Percentiles rank a stretch among this genome's conserved stretches.
Evolutionary conservation across 257 asterid genomes (phyloP).

Genomic region (Solanum bulbocastanum): DNA sequence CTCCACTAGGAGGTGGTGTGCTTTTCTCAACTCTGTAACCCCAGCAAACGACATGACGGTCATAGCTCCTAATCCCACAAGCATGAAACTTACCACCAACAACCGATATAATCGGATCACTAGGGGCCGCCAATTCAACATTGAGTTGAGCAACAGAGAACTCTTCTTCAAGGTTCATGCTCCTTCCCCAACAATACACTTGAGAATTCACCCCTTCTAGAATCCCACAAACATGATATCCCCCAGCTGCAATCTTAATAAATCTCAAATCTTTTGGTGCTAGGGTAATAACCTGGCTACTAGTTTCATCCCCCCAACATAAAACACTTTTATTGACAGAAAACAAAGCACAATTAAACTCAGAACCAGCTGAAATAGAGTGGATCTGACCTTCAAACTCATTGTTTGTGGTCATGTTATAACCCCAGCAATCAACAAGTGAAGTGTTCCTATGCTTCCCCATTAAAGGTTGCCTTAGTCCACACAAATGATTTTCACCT

Average conservation of each 20-base stretch:
- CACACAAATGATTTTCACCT: conserved; percentile 87
- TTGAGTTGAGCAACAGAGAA: conserved; percentile 28
- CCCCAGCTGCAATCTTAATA: conserved; percentile 77
- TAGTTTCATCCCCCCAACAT: conserved; percentile 88
- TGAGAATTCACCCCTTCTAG: conserved; percentile 42
- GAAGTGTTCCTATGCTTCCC: conserved; percentile 56
- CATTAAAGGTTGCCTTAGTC: conserved; percentile 61
- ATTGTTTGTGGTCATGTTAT: conserved; percentile 67
- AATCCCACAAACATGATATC: conserved; percentile 88
- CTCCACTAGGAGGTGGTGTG: conserved; percentile 65
- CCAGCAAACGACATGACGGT: conserved; percentile 75
- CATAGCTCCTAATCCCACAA: conserved; percentile 68
- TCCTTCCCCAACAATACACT: conserved; percentile 70
- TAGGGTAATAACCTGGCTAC: conserved; percentile 44
- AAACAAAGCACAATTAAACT: conserved; percentile 69
- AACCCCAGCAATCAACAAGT: conserved; percentile 89
- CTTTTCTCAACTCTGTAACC: conserved; percentile 57
- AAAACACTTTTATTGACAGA: conserved; percentile 62
- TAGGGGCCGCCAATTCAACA: conserved; percentile 42
- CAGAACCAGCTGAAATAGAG: conserved; percentile 81
- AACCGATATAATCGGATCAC: conserved; percentile 52
- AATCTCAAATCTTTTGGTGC: conserved; percentile 47
- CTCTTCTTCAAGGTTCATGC: conserved; percentile 49
- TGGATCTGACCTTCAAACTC: conserved; percentile 69
- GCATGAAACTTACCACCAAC: conserved; percentile 82